phyloP scores from a whole-genome alignment of 306 rosid species.

The Sophora flavescens region DNA sequence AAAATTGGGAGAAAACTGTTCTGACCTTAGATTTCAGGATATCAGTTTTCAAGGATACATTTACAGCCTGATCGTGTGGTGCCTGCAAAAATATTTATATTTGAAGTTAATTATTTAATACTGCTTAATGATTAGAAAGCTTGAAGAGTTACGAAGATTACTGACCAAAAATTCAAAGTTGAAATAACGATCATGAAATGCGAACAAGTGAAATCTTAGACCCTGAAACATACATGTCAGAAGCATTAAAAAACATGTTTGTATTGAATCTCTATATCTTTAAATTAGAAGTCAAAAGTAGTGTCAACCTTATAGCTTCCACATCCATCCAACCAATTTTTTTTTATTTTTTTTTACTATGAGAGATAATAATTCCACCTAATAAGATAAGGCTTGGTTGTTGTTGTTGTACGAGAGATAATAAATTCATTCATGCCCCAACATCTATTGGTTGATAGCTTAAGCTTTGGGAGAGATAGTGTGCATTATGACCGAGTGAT shows the following conservation, averaged over 20 bases:
- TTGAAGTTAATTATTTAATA: conserved; percentile 38
- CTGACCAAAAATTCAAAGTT: conserved; percentile 89
- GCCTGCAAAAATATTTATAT: conserved; percentile 63
- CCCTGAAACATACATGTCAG: conserved; percentile 62
- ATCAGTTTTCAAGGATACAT: conserved; percentile 64
- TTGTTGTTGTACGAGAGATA: no score
- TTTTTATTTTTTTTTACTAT: no score
- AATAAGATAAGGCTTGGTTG: no score
- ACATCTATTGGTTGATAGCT: no score
- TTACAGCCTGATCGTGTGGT: conserved; percentile 76
- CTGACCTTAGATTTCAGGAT: conserved; percentile 67
- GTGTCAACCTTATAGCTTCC: conserved; percentile 77
- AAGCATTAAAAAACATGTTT: conserved; percentile 41
- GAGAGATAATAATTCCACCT: no score
- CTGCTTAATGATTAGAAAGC: conserved; percentile 35
- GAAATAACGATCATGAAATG: conserved; percentile 75
- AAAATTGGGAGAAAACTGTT: conserved; percentile 40
- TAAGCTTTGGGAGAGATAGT: no score
- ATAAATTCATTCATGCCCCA: no score
- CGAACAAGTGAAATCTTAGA: conserved; percentile 68
- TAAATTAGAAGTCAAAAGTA: conserved; percentile 23
- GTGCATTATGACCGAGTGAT: no score
- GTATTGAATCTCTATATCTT: conserved; percentile 5
- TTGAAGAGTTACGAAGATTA: conserved; percentile 47
- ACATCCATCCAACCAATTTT: conserved; percentile 73